Evolutionary conservation across 1,284 basidiomycete species (phyloP).

Genomic region (Cutaneotrichosporon mucoides): DNA sequence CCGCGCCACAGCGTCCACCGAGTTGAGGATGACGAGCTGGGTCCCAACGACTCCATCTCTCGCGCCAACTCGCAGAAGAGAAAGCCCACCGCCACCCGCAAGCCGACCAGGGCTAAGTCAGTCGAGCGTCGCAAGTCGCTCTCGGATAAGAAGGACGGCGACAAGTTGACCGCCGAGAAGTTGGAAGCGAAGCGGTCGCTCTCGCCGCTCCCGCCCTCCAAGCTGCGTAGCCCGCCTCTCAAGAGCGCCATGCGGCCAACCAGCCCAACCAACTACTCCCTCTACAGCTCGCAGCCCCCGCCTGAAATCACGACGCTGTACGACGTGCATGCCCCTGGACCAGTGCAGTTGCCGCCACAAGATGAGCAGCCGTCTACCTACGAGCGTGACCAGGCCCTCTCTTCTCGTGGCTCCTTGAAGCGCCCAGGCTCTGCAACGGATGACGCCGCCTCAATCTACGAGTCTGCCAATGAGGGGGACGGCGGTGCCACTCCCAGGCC

Average conservation of each 20-base stretch:
- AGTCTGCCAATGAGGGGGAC: constrained; percentile 39
- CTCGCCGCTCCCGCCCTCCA: constrained; percentile 40
- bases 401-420: constrained; percentile 17
- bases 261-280: constrained; percentile 19
- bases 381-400: constrained; percentile 15
- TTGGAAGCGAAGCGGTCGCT: constrained; percentile 5
- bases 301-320: constrained; percentile 27
- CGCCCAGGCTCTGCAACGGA: constrained; percentile 23
- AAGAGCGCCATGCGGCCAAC: constrained; percentile 47
- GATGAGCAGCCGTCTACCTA: constrained; percentile 4
- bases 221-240: constrained; percentile 40
- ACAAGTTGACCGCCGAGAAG: background rate
- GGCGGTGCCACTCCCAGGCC: constrained; percentile 12
- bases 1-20: background rate
- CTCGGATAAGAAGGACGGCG: constrained; percentile 9
- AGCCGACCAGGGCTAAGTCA: background rate
- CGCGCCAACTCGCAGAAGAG: constrained; percentile 15
- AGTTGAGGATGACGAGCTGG: constrained; percentile 11
- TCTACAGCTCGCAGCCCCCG: constrained; percentile 3
- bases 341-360: constrained; percentile 27
- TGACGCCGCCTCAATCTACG: constrained; percentile 38
- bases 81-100: too few species aligned
- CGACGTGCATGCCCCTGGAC: constrained; percentile 40
- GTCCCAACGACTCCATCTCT: constrained; percentile 26
- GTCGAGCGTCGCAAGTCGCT: constrained; percentile 5